Conservation (phyloP, 371 early-diverging fungal genomes). For the Mortierella sp. region DNA sequence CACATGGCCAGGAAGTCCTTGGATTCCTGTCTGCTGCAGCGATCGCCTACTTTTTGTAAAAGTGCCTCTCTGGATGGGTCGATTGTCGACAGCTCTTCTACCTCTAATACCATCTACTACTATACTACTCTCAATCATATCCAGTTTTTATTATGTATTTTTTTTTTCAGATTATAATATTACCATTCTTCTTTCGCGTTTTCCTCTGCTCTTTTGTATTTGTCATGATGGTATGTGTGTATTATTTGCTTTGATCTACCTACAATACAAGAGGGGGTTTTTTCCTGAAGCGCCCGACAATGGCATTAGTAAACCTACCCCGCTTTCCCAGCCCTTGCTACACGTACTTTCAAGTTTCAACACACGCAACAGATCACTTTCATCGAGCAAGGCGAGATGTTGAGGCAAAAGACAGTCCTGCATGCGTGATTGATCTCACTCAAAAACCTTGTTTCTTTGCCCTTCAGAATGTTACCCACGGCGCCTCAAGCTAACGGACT, state of each 20-base stretch:
- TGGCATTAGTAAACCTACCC: no score
- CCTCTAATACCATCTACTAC: neutral
- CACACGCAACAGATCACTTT: no score
- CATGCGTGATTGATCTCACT: no score
- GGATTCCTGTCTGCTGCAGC: slow-evolving; percentile 23
- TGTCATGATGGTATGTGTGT: neutral
- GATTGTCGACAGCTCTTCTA: neutral
- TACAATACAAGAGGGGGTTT: no score
- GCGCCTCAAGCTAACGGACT: no score
- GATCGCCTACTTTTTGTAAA: slow-evolving; percentile 23
- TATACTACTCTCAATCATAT: neutral
- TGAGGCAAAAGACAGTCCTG: no score
- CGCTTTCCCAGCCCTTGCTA: no score
- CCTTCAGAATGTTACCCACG: no score
- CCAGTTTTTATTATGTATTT: neutral
- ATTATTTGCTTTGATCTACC: neutral
- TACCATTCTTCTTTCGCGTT: neutral
- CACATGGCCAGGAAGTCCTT: slow-evolving; percentile 11
- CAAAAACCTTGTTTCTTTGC: neutral
- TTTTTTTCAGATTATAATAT: neutral
- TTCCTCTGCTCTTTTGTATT: neutral
- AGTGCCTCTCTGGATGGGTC: neutral
- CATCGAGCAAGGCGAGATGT: no score
- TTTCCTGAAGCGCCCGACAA: no score
- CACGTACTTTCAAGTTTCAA: no score